phyloP scores from a whole-genome alignment of 768 basidiomycete genomes.

The Lentinus brumalis region DNA sequence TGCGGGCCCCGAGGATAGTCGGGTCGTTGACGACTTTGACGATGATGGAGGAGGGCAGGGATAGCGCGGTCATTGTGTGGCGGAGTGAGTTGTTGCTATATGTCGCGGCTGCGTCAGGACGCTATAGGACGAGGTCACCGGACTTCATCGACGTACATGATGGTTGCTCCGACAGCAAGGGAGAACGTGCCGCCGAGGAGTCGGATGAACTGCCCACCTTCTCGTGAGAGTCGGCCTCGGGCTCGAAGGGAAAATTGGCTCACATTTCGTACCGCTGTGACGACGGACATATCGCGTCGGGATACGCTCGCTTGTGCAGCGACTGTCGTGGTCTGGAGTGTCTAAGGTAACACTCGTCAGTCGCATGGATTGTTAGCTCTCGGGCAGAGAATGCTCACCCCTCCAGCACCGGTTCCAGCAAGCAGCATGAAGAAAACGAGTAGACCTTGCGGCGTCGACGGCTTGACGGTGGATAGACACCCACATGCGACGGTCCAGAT shows the following conservation, averaged over 20 bases:
- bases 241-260: background rate
- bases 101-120: background rate
- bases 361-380: slow-evolving; percentile 14
- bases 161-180: slow-evolving; percentile 60
- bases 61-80: slow-evolving; percentile 40
- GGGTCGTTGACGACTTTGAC: slow-evolving; percentile 53
- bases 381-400: slow-evolving; percentile 14
- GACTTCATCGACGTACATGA: slow-evolving; percentile 42
- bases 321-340: slow-evolving; percentile 64
- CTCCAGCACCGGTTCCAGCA: slow-evolving; percentile 30
- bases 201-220: slow-evolving; percentile 56
- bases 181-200: slow-evolving; percentile 70
- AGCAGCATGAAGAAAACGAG: slow-evolving; percentile 47
- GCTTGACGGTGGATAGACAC: slow-evolving; percentile 62
- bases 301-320: slow-evolving; percentile 74
- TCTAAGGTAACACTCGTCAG: slow-evolving; percentile 34
- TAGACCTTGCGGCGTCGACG: slow-evolving; percentile 47
- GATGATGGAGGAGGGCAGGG: slow-evolving; percentile 41
- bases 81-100: slow-evolving; percentile 51
- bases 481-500: slow-evolving; percentile 74
- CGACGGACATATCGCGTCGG: slow-evolving; percentile 74
- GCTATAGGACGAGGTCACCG: too few species aligned
- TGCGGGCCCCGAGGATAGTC: slow-evolving; percentile 33
- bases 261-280: slow-evolving; percentile 68
- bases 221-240: too few species aligned